phyloP scores from a whole-genome alignment of 2,329 filamentous ascomycete species.

The Xylaria sp. region DNA sequence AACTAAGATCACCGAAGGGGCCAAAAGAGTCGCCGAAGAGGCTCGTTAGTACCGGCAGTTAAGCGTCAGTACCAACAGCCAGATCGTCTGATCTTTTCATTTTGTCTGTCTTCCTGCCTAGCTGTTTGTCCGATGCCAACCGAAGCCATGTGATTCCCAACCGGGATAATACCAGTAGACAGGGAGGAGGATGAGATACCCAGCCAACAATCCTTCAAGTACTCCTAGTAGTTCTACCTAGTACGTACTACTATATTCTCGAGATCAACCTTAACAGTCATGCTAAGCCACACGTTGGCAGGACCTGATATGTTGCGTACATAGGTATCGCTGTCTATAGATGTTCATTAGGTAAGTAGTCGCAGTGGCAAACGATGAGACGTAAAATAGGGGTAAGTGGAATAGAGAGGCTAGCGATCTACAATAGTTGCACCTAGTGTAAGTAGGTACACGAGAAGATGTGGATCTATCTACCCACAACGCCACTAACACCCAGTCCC shows the following conservation, averaged over 20 bases:
- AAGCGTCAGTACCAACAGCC: constrained; percentile 24
- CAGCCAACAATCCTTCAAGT: neutral
- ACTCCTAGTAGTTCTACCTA: too few relatives aligned
- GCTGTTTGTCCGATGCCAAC: neutral
- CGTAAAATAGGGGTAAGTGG: neutral
- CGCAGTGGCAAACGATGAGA: neutral
- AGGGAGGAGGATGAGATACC: neutral
- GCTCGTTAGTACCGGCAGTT: neutral
- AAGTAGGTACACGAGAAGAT: neutral
- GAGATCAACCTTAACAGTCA: neutral
- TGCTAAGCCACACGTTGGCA: neutral
- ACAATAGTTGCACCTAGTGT: neutral
- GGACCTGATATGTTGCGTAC: neutral
- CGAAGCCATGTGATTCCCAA: constrained; percentile 6
- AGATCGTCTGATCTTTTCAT: neutral
- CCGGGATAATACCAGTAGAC: neutral
- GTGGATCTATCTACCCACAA: constrained; percentile 1
- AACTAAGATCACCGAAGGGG: constrained; percentile 7
- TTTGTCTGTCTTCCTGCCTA: neutral
- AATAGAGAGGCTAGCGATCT: neutral
- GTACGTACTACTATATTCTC: neutral
- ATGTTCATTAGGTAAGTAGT: neutral
- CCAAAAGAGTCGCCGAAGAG: neutral
- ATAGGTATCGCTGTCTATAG: neutral
- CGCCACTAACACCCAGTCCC: constrained; percentile 22